Evolutionary conservation across 2,329 filamentous ascomycete species (phyloP).

Genomic region (Nemania sp.): DNA sequence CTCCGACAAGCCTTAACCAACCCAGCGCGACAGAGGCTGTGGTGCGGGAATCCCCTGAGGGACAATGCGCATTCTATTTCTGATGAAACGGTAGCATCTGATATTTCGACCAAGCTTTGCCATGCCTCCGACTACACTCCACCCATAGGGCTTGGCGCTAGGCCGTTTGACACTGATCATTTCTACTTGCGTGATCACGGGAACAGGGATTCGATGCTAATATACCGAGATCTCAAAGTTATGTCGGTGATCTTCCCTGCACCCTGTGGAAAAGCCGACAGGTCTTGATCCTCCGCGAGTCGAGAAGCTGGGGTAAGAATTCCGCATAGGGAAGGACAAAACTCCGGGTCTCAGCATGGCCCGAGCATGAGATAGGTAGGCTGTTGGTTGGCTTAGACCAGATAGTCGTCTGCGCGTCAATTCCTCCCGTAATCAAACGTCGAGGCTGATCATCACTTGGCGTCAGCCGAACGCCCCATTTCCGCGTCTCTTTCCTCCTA

Average conservation of each 20-base stretch:
- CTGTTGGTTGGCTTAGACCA: slow-evolving; percentile 16
- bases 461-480: slow-evolving; percentile 30
- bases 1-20: slow-evolving; percentile 19
- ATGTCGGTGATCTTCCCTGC: slow-evolving; percentile 27
- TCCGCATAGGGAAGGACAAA: slow-evolving; percentile 35
- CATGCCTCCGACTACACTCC: slow-evolving; percentile 5
- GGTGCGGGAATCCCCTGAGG: slow-evolving; percentile 1
- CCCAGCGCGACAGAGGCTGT: slow-evolving; percentile 10
- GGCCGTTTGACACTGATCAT: slow-evolving; percentile 32
- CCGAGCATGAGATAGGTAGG: not conserved
- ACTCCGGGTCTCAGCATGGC: not conserved
- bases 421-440: slow-evolving; percentile 31
- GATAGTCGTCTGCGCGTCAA: slow-evolving; percentile 10
- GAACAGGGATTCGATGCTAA: slow-evolving; percentile 5
- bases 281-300: slow-evolving; percentile 16
- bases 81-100: slow-evolving; percentile 33
- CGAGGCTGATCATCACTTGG: slow-evolving; percentile 44
- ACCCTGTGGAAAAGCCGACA: slow-evolving; percentile 16
- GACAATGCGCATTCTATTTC: slow-evolving; percentile 23
- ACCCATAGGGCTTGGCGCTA: slow-evolving; percentile 30
- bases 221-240: slow-evolving; percentile 26
- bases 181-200: slow-evolving; percentile 26
- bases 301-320: slow-evolving; percentile 23
- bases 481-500: slow-evolving; percentile 36
- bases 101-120: slow-evolving; percentile 24